A percentile compares a stretch with the other conserved stretches of the same genome.
Conservation (phyloP, 192 early-diverging fungal species). For the Radiomyces spectabilis region DNA sequence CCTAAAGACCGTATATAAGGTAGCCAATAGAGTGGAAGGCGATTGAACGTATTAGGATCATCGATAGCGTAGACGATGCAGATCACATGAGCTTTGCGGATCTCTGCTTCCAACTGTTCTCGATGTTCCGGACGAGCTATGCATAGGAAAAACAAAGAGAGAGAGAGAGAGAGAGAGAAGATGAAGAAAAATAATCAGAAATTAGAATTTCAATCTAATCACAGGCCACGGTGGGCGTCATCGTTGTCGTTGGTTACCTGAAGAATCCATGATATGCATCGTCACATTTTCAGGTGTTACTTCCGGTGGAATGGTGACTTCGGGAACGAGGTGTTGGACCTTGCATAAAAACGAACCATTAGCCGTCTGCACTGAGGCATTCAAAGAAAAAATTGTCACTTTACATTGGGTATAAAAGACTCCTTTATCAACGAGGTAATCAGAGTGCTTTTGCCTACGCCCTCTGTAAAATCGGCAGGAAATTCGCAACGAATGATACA, state of each 20-base stretch:
- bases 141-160: constrained; percentile 4
- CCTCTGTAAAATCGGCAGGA: constrained; percentile 59
- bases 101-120: constrained; percentile 85
- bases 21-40: constrained; percentile 85
- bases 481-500: constrained; percentile 1
- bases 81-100: constrained; percentile 95
- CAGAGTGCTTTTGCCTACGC: constrained; percentile 94
- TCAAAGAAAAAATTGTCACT: background rate
- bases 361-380: background rate
- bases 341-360: constrained; percentile 16
- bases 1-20: constrained; percentile 89
- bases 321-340: constrained; percentile 98
- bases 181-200: too few relatives aligned
- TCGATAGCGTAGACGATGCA: constrained; percentile 96
- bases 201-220: too few relatives aligned
- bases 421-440: constrained; percentile 98
- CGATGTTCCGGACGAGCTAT: constrained; percentile 81
- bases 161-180: too few relatives aligned
- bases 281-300: constrained; percentile 95
- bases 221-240: background rate
- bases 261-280: constrained; percentile 96
- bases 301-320: constrained; percentile 99
- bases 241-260: constrained; percentile 42
- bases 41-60: constrained; percentile 76
- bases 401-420: constrained; percentile 87